These are phyloP conservation scores for Ophiocordyceps camponoti-leonardi DNA, from an alignment of 2,329 filamentous ascomycete genomes.

Conservation along the genomic window DNA sequence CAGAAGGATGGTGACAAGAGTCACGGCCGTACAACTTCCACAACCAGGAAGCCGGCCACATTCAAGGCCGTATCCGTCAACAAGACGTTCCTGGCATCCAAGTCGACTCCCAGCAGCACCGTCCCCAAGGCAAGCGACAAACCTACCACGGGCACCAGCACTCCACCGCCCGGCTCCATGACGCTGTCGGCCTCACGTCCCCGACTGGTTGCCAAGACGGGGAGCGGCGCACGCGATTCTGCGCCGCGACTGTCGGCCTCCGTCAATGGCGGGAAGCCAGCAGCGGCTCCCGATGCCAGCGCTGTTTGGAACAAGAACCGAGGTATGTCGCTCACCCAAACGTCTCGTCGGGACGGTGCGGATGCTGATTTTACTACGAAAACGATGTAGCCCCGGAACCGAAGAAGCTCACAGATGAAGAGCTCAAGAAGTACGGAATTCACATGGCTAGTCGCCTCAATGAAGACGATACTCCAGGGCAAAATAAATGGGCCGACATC, in stretches of 20 bases:
- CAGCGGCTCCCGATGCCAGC: conserved; percentile 49
- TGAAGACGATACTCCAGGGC: conserved; percentile 55
- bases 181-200: conserved; percentile 41
- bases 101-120: conserved; percentile 29
- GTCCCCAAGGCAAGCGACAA: conserved; percentile 35
- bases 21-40: conserved; percentile 38
- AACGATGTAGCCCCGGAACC: conserved; percentile 41
- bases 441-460: conserved; percentile 67
- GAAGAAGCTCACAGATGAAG: conserved; percentile 74
- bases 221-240: conserved; percentile 38
- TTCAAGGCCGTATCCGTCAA: conserved; percentile 82
- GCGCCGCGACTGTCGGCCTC: conserved; percentile 21
- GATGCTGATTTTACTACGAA: not conserved
- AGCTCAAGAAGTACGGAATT: conserved; percentile 73
- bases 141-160: conserved; percentile 25
- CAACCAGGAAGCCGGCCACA: conserved; percentile 55
- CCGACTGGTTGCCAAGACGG: conserved; percentile 60
- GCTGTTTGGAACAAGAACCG: conserved; percentile 83
- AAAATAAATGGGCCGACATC: conserved; percentile 79
- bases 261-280: conserved; percentile 40
- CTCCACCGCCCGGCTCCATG: conserved; percentile 26
- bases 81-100: conserved; percentile 66
- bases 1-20: conserved; percentile 38
- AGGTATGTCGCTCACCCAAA: conserved; percentile 34
- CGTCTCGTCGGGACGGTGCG: not conserved